Base-by-base conservation (phyloP, 495 filamentous ascomycete genomes). In the Aspergillus campestris region DNA sequence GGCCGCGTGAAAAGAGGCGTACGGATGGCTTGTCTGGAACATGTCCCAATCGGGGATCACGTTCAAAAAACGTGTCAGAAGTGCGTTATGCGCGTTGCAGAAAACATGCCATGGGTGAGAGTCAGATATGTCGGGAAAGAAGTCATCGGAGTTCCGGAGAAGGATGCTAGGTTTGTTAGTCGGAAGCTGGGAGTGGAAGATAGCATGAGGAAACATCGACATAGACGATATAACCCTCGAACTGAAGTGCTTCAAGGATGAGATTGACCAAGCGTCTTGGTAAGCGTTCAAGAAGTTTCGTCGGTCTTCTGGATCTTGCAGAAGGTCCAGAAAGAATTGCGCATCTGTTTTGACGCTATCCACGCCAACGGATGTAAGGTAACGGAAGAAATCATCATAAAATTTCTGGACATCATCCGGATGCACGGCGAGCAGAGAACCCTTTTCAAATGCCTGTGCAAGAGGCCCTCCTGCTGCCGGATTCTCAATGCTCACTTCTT, bases 31-130 rank as follows among this genome's bases (percentile, higher is more conserved):
- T 1, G 92, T 95, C 59, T 98, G 92, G 62, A 98, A 98, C 92
- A 98, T 97, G 63, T 97, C 92, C 92, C 92, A 98, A 63, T 98
- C 92, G 0, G 89, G 89, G 10, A 87, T 51, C n/a, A 77, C 76
- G 46, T 87, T 86, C 7, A 87, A 60, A 49, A 82, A 76, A 8
- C 78, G 71, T 9, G 89, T 91, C 13, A 95, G 70, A 10, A 95
- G 73, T n/a, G 83, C 69, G 58, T 94, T 96, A 62, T 96, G 86
- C 2, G 91, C 88, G 57, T 97, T 97, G 47, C 82, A 80, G 64
- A 90, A 98, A 37, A 98, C 71, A 64, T 98, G 92, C 89, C 91
- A 97, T 1, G 89, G 77, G 53, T 97, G 92, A 5, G 83, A 86
- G 8, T 74, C 71, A 4, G 78, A 73, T 8, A 87, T 73, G 36